Percentiles rank a stretch among this genome's conserved stretches.
phyloP scores from a whole-genome alignment of 257 asterid species.

The Petunia secreta region DNA sequence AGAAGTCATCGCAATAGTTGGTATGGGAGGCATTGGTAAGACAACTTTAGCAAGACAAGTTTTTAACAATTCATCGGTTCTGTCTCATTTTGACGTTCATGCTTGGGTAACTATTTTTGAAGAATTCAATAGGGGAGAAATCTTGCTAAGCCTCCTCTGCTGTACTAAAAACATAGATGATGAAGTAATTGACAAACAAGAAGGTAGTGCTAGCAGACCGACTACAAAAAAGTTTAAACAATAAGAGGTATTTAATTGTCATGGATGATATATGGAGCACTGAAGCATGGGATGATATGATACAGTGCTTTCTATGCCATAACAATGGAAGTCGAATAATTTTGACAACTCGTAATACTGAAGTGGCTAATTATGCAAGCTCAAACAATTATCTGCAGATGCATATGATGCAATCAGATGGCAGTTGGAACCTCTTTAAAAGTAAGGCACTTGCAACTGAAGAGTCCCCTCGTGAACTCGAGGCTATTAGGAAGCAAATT shows the following conservation, averaged over 20 bases:
- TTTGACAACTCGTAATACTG: background rate
- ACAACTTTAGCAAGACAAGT: too few species aligned
- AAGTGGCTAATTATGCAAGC: background rate
- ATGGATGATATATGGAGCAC: constrained; percentile 26
- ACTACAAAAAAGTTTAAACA: background rate
- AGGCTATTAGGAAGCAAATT: constrained; percentile 8
- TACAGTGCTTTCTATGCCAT: background rate
- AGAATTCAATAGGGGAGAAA: too few species aligned
- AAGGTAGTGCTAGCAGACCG: background rate
- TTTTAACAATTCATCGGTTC: background rate
- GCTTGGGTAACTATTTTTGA: background rate
- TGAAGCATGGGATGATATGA: constrained; percentile 16
- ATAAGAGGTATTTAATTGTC: constrained; percentile 21
- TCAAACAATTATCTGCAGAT: background rate
- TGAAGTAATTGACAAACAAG: background rate
- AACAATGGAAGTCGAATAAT: background rate
- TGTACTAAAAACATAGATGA: background rate
- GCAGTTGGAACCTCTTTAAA: constrained; percentile 16
- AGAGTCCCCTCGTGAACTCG: background rate
- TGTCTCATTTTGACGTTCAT: background rate
- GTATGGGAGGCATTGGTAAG: background rate
- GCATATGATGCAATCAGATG: background rate
- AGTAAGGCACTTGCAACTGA: background rate
- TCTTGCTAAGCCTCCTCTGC: too few species aligned
- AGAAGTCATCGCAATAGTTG: constrained; percentile 6